These are phyloP conservation scores for Excoecaria agallocha DNA, from an alignment of 345 rosid genomes.

Conservation along the genomic window DNA sequence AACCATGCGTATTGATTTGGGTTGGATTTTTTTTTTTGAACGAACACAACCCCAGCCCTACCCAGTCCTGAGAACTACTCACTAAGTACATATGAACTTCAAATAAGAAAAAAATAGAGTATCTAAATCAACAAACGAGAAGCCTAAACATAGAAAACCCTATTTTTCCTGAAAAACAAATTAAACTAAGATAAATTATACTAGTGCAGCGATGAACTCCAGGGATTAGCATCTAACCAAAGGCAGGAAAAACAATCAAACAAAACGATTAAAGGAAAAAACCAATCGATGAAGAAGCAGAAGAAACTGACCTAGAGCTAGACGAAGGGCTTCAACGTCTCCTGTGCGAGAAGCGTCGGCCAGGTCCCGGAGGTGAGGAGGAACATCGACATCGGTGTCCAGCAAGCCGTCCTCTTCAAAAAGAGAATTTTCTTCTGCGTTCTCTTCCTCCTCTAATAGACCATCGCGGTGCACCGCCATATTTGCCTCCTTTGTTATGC, in stretches of 20 bases:
- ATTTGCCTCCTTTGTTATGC: not conserved
- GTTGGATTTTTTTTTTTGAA: no score
- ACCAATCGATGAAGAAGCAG: not conserved
- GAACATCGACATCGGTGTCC: slow-evolving; percentile 51
- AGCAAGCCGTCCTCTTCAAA: slow-evolving; percentile 54
- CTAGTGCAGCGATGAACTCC: not conserved
- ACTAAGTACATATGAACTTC: no score
- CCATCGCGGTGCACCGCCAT: slow-evolving; percentile 91
- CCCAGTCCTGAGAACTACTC: no score
- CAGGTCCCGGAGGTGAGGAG: slow-evolving; percentile 70
- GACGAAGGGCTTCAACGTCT: slow-evolving; percentile 63
- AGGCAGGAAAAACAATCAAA: not conserved
- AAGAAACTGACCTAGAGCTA: slow-evolving; percentile 53
- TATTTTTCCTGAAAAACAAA: not conserved
- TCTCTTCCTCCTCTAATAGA: slow-evolving; percentile 58
- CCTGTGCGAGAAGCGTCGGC: slow-evolving; percentile 65
- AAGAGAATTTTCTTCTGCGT: slow-evolving; percentile 58
- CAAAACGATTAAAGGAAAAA: not conserved
- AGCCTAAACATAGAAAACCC: no score
- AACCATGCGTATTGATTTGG: no score
- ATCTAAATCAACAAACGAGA: no score
- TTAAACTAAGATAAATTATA: not conserved
- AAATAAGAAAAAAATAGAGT: no score
- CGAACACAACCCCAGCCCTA: no score
- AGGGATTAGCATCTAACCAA: not conserved